A percentile compares a stretch with the other conserved stretches of the same genome.
phyloP scores from a whole-genome alignment of 225 moss, liverwort and hornwort species.

The Polytrichum commune region DNA sequence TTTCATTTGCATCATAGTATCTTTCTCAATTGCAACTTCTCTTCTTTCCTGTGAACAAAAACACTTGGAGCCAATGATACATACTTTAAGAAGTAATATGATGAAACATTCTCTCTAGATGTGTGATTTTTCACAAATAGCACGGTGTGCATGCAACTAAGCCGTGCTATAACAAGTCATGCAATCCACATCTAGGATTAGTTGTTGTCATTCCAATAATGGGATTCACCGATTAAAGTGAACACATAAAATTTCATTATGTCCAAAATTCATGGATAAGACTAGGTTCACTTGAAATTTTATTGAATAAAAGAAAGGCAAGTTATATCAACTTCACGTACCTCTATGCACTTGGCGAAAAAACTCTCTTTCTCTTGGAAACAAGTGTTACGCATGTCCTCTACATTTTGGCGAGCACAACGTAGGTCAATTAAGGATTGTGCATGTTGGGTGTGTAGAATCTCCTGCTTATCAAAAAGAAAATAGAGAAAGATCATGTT shows the following conservation, averaged over 20 bases:
- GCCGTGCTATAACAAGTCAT: too few relatives aligned
- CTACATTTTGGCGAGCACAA: conserved; percentile 34
- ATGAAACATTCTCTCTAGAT: too few relatives aligned
- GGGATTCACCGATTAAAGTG: too few relatives aligned
- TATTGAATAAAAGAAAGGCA: background rate
- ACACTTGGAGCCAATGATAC: too few relatives aligned
- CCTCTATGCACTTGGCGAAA: conserved; percentile 36
- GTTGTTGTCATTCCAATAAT: too few relatives aligned
- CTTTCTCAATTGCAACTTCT: conserved; percentile 31
- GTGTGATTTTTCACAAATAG: too few relatives aligned
- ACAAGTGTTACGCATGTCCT: conserved; percentile 35
- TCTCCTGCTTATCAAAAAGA: conserved; percentile 17
- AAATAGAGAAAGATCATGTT: background rate
- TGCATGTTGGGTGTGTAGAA: conserved; percentile 32
- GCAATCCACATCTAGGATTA: too few relatives aligned
- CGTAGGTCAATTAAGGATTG: conserved; percentile 46
- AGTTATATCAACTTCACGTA: background rate
- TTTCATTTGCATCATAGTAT: conserved; percentile 34
- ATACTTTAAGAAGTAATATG: too few relatives aligned
- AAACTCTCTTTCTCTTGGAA: conserved; percentile 48
- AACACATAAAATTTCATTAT: too few relatives aligned
- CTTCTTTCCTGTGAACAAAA: conserved; percentile 34
- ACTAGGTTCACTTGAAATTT: too few relatives aligned
- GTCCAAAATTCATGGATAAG: too few relatives aligned
- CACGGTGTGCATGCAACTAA: too few relatives aligned